Conservation (phyloP, 768 basidiomycete species). For the Termitomyces sp. region DNA sequence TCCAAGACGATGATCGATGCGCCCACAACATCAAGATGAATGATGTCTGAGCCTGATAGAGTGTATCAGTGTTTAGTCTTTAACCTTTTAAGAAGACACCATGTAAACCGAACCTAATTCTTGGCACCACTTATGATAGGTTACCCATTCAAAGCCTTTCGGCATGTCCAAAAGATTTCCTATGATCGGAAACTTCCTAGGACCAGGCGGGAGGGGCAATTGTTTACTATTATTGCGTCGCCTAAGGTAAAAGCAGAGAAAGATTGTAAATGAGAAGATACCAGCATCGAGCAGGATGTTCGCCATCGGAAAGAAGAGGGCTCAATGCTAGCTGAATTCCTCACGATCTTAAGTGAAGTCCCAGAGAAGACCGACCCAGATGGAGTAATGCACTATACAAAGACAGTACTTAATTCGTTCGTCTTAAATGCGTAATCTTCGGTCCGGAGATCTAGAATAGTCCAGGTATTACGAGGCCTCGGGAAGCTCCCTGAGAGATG, state of each 20-base stretch:
- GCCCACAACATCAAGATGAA: conserved; percentile 19
- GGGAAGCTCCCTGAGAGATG: too few relatives aligned
- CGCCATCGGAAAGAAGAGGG: too few relatives aligned
- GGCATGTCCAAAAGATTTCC: not conserved
- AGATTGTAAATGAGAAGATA: not conserved
- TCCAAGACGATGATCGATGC: conserved; percentile 19
- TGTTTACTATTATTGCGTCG: not conserved
- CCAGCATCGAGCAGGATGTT: too few relatives aligned
- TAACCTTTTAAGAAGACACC: too few relatives aligned
- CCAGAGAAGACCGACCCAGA: not conserved
- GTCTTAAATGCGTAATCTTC: too few relatives aligned
- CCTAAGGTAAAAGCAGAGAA: not conserved
- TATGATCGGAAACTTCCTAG: not conserved
- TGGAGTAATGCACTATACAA: too few relatives aligned
- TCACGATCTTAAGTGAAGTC: too few relatives aligned
- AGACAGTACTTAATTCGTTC: too few relatives aligned
- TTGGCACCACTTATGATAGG: not conserved
- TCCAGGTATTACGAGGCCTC: too few relatives aligned
- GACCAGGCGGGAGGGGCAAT: not conserved
- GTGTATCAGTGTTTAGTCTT: too few relatives aligned
- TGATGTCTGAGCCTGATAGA: conserved; percentile 18
- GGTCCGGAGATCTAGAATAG: too few relatives aligned
- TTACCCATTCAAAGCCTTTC: not conserved
- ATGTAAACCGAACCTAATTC: not conserved
- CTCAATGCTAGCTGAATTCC: too few relatives aligned